These are phyloP conservation scores for Acacia confusa DNA, from an alignment of 306 rosid genomes.

Conservation along the genomic window DNA sequence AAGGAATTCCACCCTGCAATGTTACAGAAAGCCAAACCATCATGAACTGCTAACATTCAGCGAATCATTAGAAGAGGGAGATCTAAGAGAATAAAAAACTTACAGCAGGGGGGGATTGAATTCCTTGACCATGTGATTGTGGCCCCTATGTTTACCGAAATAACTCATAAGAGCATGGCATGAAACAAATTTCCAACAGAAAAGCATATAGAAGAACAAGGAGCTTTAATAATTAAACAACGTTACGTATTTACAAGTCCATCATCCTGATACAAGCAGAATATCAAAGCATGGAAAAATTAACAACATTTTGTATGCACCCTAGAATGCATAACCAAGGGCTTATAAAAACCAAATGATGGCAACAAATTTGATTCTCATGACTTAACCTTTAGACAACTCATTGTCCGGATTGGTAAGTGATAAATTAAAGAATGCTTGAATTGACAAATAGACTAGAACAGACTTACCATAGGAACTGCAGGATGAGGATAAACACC, in stretches of 20 bases:
- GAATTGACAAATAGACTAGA: constrained; percentile 25
- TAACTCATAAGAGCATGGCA: constrained; percentile 18
- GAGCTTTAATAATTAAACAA: neutral
- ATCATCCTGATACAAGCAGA: constrained; percentile 14
- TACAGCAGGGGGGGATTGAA: constrained; percentile 77
- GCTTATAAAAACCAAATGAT: neutral
- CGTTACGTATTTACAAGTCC: constrained; percentile 2
- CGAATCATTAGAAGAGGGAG: neutral
- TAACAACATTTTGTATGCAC: constrained; percentile 11
- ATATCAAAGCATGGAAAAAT: constrained; percentile 19
- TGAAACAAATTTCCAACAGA: constrained; percentile 9
- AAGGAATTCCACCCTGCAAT: constrained; percentile 64
- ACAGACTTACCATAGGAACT: constrained; percentile 68
- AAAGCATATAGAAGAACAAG: constrained; percentile 1
- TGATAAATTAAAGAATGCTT: constrained; percentile 1
- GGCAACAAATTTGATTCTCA: neutral
- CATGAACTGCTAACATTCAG: constrained; percentile 6
- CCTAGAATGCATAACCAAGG: neutral
- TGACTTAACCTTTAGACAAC: neutral
- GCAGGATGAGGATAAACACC: constrained; percentile 79
- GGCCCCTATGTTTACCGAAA: constrained; percentile 54
- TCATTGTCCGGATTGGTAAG: neutral
- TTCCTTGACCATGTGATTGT: constrained; percentile 65
- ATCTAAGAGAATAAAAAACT: constrained; percentile 36
- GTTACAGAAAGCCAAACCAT: constrained; percentile 32